Evolutionary conservation across 2,329 filamentous ascomycete species (phyloP).

Genomic region (Seiridium unicorne): DNA sequence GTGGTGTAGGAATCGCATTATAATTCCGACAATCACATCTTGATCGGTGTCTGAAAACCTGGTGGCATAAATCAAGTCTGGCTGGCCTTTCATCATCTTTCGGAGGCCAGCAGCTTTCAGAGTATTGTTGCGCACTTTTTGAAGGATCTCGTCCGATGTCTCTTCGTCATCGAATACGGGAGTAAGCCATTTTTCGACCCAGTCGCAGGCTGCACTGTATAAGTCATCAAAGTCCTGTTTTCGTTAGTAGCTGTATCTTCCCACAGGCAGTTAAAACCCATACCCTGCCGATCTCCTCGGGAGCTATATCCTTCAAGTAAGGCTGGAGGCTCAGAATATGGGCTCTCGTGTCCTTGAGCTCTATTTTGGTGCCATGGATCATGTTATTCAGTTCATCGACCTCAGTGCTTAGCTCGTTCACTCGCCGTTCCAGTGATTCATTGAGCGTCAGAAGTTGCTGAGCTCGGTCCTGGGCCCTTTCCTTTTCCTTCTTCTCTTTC

Average conservation of each 20-base stretch:
- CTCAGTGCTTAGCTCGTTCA: too few species aligned
- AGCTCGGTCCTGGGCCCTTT: too few species aligned
- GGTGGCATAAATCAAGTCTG: background rate
- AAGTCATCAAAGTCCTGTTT: constrained; percentile 35
- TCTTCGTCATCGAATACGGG: constrained; percentile 25
- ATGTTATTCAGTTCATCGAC: too few species aligned
- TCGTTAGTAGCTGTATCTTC: background rate
- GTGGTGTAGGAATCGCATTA: background rate
- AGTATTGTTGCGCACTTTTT: constrained; percentile 16
- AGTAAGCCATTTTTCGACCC: constrained; percentile 33
- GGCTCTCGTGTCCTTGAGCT: background rate
- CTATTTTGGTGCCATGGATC: background rate
- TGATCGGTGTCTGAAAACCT: background rate
- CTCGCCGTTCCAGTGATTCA: too few species aligned
- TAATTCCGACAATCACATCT: background rate
- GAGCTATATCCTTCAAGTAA: background rate
- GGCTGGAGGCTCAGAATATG: background rate
- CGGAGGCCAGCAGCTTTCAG: constrained; percentile 12
- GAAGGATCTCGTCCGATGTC: constrained; percentile 17
- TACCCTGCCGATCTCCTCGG: constrained; percentile 9
- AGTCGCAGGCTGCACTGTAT: constrained; percentile 29
- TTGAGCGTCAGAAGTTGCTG: too few species aligned
- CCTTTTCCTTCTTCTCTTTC: background rate
- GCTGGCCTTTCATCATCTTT: background rate
- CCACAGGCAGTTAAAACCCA: constrained; percentile 12